Evolutionary conservation across 768 basidiomycete species (phyloP).

Genomic region (Kwoniella europaea): DNA sequence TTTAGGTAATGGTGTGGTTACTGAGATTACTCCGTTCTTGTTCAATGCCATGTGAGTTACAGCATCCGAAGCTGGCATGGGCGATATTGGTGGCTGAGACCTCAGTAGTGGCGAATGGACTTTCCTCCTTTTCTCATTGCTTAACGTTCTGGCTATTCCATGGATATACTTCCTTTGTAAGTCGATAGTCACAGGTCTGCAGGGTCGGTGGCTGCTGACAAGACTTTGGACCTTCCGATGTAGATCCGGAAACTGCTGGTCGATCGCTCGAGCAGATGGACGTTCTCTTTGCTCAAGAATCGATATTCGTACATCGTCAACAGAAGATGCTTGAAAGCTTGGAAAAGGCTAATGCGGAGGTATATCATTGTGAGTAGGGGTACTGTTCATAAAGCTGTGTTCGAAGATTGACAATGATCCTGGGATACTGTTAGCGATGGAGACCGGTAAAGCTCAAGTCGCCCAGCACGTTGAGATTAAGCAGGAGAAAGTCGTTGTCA

Average conservation of each 20-base stretch:
- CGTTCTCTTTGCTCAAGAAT: constrained; percentile 31
- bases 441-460: constrained; percentile 13
- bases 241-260: constrained; percentile 33
- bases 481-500: neutral
- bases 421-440: constrained; percentile 8
- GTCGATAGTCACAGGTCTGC: neutral
- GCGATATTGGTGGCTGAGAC: constrained; percentile 12
- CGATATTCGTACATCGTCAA: constrained; percentile 20
- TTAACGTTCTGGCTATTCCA: constrained; percentile 32
- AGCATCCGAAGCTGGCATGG: neutral
- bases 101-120: constrained; percentile 36
- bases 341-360: constrained; percentile 11
- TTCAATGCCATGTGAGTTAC: constrained; percentile 31
- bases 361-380: constrained; percentile 7
- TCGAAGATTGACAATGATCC: neutral
- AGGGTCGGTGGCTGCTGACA: neutral
- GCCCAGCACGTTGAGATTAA: neutral
- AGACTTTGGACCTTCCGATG: constrained; percentile 12
- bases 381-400: too few species aligned
- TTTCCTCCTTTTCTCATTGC: constrained; percentile 37
- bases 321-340: neutral
- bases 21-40: constrained; percentile 36
- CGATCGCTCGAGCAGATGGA: constrained; percentile 39
- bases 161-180: constrained; percentile 24
- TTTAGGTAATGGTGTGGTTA: constrained; percentile 38